Evolutionary conservation across 2,329 filamentous ascomycete genomes (phyloP).

Genomic region (Tothia fuscella): DNA sequence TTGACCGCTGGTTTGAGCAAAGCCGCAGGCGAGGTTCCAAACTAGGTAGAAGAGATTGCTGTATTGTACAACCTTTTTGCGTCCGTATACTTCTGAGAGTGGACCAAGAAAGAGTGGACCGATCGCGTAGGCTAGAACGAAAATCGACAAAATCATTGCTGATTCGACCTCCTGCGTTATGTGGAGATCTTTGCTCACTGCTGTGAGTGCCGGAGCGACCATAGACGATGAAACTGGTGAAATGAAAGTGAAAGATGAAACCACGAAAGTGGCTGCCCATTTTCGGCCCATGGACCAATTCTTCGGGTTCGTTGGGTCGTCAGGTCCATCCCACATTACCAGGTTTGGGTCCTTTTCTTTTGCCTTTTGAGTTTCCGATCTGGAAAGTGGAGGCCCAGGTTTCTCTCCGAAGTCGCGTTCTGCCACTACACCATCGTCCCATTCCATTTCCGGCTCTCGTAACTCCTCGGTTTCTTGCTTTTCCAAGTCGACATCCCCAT

Average conservation of each 20-base stretch:
- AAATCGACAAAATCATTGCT: slow-evolving; percentile 26
- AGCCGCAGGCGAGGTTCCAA: slow-evolving; percentile 29
- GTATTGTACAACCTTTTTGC: slow-evolving; percentile 25
- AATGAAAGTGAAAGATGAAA: slow-evolving; percentile 29
- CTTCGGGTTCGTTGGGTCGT: slow-evolving; percentile 36
- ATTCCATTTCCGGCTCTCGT: slow-evolving; percentile 2
- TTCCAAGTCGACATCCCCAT: slow-evolving; percentile 2
- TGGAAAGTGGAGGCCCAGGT: no score
- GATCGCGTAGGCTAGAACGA: slow-evolving; percentile 28
- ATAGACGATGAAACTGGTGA: slow-evolving; percentile 29
- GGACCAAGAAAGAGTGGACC: slow-evolving; percentile 27
- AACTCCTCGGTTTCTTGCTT: slow-evolving; percentile 2
- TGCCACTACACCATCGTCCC: not conserved
- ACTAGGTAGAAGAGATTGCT: slow-evolving; percentile 27
- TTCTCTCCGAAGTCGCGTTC: slow-evolving; percentile 6
- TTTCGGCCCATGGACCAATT: slow-evolving; percentile 33
- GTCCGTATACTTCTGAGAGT: slow-evolving; percentile 26
- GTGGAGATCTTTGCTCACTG: slow-evolving; percentile 22
- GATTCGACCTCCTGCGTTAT: slow-evolving; percentile 23
- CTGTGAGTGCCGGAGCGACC: slow-evolving; percentile 24
- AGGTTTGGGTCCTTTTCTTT: slow-evolving; percentile 8
- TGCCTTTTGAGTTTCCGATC: not conserved
- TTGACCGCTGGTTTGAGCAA: slow-evolving; percentile 23
- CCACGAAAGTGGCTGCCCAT: slow-evolving; percentile 33
- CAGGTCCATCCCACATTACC: slow-evolving; percentile 35